Evolutionary conservation across 768 basidiomycete species (phyloP).

Genomic region (Pleurotus salmoneostramineus): DNA sequence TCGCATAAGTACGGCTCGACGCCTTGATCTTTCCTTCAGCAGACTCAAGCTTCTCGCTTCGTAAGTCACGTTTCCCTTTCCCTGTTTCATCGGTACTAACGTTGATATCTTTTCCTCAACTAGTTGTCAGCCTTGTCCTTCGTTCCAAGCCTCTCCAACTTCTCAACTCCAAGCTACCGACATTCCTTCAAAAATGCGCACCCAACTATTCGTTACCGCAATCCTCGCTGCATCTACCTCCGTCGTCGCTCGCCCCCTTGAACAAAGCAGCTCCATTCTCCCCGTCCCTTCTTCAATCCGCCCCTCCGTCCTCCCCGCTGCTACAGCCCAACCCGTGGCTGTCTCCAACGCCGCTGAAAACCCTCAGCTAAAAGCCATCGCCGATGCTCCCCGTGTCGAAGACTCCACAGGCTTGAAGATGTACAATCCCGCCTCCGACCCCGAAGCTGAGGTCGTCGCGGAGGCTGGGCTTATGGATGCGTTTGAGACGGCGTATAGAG

Average conservation of each 20-base stretch:
- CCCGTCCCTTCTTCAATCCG: background rate
- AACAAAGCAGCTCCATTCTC: background rate
- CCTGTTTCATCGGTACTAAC: no score
- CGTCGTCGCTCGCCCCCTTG: background rate
- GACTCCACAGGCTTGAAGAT: background rate
- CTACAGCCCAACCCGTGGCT: background rate
- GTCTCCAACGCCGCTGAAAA: background rate
- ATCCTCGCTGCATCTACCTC: background rate
- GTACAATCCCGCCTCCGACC: background rate
- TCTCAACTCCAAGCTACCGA: background rate
- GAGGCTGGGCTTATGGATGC: background rate
- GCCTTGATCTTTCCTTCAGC: no score
- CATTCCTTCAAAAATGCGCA: background rate
- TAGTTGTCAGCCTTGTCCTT: no score
- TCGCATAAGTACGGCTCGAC: no score
- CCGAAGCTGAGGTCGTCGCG: background rate
- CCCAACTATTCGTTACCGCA: conserved; percentile 9
- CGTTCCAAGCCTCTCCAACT: no score
- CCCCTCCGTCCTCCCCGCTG: background rate
- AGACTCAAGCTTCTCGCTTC: no score
- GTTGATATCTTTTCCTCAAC: no score
- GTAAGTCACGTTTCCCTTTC: no score
- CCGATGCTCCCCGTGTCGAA: background rate
- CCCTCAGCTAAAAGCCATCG: background rate
- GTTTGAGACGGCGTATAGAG: background rate